Percentiles rank a stretch among this genome's conserved stretches.
phyloP scores from a whole-genome alignment of 2,329 filamentous ascomycete species.

The Zymoseptoria pseudotritici region DNA sequence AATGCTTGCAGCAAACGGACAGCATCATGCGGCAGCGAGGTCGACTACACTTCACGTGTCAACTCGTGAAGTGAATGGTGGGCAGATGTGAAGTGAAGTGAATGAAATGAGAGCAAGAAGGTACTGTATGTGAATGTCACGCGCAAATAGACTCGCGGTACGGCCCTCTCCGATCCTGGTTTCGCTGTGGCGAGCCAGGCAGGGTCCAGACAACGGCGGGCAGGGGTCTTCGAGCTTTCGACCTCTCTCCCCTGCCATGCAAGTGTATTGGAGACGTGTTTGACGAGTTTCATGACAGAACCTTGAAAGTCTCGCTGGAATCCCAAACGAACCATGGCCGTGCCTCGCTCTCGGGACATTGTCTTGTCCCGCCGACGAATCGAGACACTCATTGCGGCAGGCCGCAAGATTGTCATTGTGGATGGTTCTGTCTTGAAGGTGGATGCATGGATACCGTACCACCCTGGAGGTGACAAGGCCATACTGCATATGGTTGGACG shows the following conservation, averaged over 20 bases:
- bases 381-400: slow-evolving; percentile 76
- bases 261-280: background rate
- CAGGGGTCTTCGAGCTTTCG: background rate
- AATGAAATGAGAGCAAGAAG: too few relatives aligned
- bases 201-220: too few relatives aligned
- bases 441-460: slow-evolving; percentile 80
- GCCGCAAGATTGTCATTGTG: slow-evolving; percentile 70
- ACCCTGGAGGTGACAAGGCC: slow-evolving; percentile 85
- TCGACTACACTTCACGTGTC: too few relatives aligned
- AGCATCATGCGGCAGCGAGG: too few relatives aligned
- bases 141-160: too few relatives aligned
- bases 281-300: background rate
- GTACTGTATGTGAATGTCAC: too few relatives aligned
- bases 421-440: slow-evolving; percentile 76
- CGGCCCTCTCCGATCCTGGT: too few relatives aligned
- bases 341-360: slow-evolving; percentile 13
- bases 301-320: background rate
- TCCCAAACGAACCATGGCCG: background rate
- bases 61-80: too few relatives aligned
- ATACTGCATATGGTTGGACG: slow-evolving; percentile 76
- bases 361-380: slow-evolving; percentile 38
- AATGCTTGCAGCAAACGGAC: too few relatives aligned
- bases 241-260: background rate
- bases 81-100: too few relatives aligned
- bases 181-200: too few relatives aligned